Conservation (phyloP, 2,329 filamentous ascomycete genomes). For the Epichloe festucae region DNA sequence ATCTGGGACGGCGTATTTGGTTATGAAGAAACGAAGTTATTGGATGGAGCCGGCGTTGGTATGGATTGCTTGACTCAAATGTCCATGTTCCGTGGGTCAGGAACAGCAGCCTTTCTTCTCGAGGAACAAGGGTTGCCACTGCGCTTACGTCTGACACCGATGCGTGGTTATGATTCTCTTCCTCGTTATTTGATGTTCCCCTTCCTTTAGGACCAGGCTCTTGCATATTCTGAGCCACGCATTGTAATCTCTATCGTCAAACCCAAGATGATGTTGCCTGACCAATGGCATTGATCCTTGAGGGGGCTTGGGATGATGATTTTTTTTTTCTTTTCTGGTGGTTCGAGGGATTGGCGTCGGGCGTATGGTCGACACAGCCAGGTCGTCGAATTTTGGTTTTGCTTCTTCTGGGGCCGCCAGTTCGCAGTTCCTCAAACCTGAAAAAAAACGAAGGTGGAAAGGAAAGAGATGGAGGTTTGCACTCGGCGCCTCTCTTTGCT, state of each 20-base stretch:
- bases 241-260: background rate
- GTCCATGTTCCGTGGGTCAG: background rate
- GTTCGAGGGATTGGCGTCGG: background rate
- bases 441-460: background rate
- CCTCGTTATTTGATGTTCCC: background rate
- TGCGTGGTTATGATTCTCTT: background rate
- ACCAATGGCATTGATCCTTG: background rate
- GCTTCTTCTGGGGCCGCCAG: background rate
- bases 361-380: conserved; percentile 1
- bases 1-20: background rate
- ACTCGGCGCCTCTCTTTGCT: background rate
- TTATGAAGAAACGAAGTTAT: conserved; percentile 8
- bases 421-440: background rate
- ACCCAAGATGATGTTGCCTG: background rate
- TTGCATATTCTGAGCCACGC: background rate
- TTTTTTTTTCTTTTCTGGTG: background rate
- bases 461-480: background rate
- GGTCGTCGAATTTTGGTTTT: background rate
- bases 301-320: background rate
- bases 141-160: background rate
- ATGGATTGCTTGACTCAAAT: background rate
- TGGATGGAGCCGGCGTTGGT: conserved; percentile 9
- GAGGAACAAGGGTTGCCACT: background rate
- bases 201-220: background rate
- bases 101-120: background rate